Conservation (phyloP, 805 yeast genomes). For the Kuraishia hungarica region DNA sequence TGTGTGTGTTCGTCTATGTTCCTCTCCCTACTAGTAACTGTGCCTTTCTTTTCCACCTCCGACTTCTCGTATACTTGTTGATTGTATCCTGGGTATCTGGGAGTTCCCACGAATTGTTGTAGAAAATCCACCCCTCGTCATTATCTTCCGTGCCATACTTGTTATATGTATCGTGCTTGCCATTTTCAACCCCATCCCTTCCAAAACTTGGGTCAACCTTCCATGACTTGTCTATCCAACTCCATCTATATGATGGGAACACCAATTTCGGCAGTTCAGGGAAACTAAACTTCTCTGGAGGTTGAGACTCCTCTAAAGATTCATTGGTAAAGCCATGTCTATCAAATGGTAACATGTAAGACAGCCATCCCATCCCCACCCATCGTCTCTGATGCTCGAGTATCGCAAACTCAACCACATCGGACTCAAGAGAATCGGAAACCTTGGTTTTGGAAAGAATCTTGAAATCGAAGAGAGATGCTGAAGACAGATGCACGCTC, state of each 20-base stretch:
- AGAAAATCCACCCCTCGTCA: constrained; percentile 46
- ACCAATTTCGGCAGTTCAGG: constrained; percentile 23
- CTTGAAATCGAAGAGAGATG: constrained; percentile 3
- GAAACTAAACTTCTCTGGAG: constrained; percentile 31
- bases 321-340: constrained; percentile 39
- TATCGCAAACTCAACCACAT: constrained; percentile 40
- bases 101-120: constrained; percentile 41
- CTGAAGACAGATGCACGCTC: not conserved
- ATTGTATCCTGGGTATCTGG: constrained; percentile 34
- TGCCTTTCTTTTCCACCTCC: constrained; percentile 45
- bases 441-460: constrained; percentile 3
- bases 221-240: constrained; percentile 52
- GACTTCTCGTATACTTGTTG: constrained; percentile 39
- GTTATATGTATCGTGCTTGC: not conserved
- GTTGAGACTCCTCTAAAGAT: constrained; percentile 19
- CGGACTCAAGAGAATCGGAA: constrained; percentile 20
- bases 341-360: constrained; percentile 41
- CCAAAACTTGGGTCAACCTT: constrained; percentile 28
- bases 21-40: constrained; percentile 7
- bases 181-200: not conserved
- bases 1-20: too few relatives aligned
- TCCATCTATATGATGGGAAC: constrained; percentile 36
- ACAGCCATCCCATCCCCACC: constrained; percentile 55
- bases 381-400: constrained; percentile 54
- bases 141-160: constrained; percentile 5